phyloP scores from a whole-genome alignment of 2,329 filamentous ascomycete genomes.

The Dactylellina parvicollis region DNA sequence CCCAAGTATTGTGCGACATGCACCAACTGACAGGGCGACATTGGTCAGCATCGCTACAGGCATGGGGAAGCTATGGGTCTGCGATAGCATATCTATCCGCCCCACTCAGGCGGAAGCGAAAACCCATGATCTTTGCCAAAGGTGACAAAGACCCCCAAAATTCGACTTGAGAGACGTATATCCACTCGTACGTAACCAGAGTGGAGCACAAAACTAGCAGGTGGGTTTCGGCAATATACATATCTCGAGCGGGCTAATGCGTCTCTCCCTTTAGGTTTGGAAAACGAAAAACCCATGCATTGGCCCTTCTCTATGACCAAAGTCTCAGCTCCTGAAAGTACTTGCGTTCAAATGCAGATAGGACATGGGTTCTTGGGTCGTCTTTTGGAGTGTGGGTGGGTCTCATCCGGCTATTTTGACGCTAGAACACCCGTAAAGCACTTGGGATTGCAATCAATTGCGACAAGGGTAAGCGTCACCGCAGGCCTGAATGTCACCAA shows the following conservation, averaged over 20 bases:
- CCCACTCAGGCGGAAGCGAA: conserved; percentile 48
- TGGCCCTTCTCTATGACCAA: no score
- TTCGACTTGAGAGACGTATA: no score
- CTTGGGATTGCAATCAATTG: not conserved
- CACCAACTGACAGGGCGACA: not conserved
- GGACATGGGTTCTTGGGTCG: conserved; percentile 17
- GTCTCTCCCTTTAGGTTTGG: not conserved
- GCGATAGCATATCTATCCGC: conserved; percentile 29
- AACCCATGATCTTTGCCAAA: conserved; percentile 18
- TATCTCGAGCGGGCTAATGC: not conserved
- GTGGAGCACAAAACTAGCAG: no score
- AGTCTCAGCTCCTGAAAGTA: conserved; percentile 22
- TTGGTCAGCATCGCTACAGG: not conserved
- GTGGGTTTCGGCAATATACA: no score
- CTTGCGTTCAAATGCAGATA: conserved; percentile 1
- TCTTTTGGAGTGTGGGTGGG: conserved; percentile 48
- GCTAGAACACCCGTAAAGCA: conserved; percentile 20
- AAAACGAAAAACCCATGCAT: no score
- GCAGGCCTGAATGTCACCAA: conserved; percentile 3
- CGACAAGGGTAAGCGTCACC: conserved; percentile 2
- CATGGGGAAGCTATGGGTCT: conserved; percentile 7
- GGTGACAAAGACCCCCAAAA: conserved; percentile 15
- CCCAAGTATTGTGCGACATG: conserved; percentile 15
- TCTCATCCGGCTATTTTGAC: conserved; percentile 45
- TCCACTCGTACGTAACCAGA: no score